Evolutionary conservation across 192 early-diverging fungal species (phyloP), one percentile per base, ranked within the genome.

Genomic region (Podila minutissima): DNA sequence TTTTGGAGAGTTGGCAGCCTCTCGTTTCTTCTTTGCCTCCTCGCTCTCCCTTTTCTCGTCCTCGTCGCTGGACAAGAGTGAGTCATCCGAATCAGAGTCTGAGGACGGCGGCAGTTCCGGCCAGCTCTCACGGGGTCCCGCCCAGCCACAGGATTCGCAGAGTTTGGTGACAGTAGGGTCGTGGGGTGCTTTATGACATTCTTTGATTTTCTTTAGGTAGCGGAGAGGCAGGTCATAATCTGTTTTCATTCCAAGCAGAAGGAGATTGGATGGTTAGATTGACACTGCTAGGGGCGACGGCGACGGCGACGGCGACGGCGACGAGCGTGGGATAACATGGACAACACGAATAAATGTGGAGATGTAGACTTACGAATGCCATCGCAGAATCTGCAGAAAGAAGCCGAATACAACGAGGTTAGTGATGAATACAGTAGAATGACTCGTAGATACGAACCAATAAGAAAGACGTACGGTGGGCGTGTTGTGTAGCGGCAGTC

Each of bases 111-210:
- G 71, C 32, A 81, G 49, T 35, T 81, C 77, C 33, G 77, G 77
- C 77, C 77, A 81, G 22, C 57, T 69, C 35, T 81, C 77, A 26
- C 77, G 66, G 1, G 77, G 77, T 1, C 77, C 77, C 35, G 77
- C 77, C 77, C 77, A 81, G 0, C 77, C 77, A 69, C 77, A 81
- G 29, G 72, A 65, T 19, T 81, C 77, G 51, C 77, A 81, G 2
- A 81, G 58, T 49, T 81, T 81, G 51, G 77, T 81, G 19, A 81
- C 77, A 1, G 66, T 62, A 24, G 71, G 71, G 38, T 81, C 77
- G 49, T 81, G 77, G 20, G 77, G 77, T 15, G 71, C 69, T 15
- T 72, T 67, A 4, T 71, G 58, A 33, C 77, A 81, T 20, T 72
- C 71, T 29, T 69, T 64, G 37, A 81, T 81, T 55, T 72, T 72